A percentile compares a stretch with the other conserved stretches of the same genome.
These are phyloP conservation scores for Candida frijolesensis DNA, from an alignment of 1,139 yeast species.

Conservation along the genomic window DNA sequence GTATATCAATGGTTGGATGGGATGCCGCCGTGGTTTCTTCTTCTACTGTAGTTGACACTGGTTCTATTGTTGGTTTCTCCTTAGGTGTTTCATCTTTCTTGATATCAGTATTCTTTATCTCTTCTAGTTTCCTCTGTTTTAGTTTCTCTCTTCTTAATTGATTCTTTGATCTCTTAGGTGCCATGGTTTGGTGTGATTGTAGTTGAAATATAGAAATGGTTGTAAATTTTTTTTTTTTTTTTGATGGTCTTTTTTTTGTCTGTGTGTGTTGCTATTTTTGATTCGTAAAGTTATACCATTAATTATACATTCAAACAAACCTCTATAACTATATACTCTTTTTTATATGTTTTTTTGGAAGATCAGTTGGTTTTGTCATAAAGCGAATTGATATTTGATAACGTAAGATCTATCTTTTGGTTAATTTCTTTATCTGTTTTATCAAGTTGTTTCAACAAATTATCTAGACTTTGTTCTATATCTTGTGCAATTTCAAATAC, in stretches of 20 bases:
- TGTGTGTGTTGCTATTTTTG: too few relatives aligned
- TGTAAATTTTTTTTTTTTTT: background rate
- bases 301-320: too few relatives aligned
- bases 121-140: constrained; percentile 45
- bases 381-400: constrained; percentile 20
- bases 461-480: constrained; percentile 44
- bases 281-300: too few relatives aligned
- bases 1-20: constrained; percentile 2
- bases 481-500: constrained; percentile 56
- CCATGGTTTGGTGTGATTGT: constrained; percentile 17
- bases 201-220: background rate
- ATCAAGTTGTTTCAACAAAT: constrained; percentile 29
- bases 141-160: constrained; percentile 66
- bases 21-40: background rate
- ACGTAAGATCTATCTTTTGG: constrained; percentile 28
- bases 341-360: background rate
- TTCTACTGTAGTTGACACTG: background rate
- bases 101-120: background rate
- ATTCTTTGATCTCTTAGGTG: constrained; percentile 50
- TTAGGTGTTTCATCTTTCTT: background rate
- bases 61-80: background rate
- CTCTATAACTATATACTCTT: background rate
- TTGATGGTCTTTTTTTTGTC: background rate
- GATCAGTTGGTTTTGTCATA: background rate
- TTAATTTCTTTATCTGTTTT: constrained; percentile 33